Conservation (phyloP, 139 green algal species). For the Tetratostichococcus sp. region DNA sequence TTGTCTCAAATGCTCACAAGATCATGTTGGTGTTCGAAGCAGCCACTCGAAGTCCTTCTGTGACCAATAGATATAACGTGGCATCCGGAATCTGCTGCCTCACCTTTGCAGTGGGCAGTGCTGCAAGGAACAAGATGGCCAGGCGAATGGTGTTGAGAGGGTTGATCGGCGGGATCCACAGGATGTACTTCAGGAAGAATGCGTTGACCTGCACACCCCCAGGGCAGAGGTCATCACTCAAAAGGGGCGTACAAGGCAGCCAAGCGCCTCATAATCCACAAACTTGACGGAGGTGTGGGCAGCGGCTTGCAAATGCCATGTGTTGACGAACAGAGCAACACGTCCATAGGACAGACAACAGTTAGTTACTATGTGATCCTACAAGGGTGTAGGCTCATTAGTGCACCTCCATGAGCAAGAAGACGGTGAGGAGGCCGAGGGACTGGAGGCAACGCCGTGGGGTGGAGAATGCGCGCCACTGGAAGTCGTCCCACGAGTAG, state of each 20-base stretch:
- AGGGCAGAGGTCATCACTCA: too few relatives aligned
- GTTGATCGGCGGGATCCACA: conserved; percentile 85
- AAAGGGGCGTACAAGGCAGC: too few relatives aligned
- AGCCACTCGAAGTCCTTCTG: too few relatives aligned
- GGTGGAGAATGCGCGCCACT: conserved; percentile 49
- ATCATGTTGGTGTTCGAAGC: too few relatives aligned
- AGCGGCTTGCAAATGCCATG: too few relatives aligned
- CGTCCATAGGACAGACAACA: too few relatives aligned
- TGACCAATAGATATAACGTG: too few relatives aligned
- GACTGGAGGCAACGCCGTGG: conserved; percentile 51
- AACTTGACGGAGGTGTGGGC: too few relatives aligned
- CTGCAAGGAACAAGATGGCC: conserved; percentile 50
- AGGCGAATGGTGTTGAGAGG: conserved; percentile 75
- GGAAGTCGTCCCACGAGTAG: conserved; percentile 60
- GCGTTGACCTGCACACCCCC: conserved; percentile 74
- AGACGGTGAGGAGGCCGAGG: conserved; percentile 5
- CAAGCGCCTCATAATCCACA: too few relatives aligned
- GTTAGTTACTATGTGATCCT: too few relatives aligned
- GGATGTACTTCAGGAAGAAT: conserved; percentile 94
- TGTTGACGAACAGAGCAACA: too few relatives aligned
- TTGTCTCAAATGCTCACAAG: background rate
- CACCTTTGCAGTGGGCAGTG: conserved; percentile 52
- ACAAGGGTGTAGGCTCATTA: too few relatives aligned
- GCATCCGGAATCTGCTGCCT: background rate
- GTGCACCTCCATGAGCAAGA: conserved; percentile 15